Conservation (phyloP, 2,329 filamentous ascomycete species). For the Fusarium sp. region DNA sequence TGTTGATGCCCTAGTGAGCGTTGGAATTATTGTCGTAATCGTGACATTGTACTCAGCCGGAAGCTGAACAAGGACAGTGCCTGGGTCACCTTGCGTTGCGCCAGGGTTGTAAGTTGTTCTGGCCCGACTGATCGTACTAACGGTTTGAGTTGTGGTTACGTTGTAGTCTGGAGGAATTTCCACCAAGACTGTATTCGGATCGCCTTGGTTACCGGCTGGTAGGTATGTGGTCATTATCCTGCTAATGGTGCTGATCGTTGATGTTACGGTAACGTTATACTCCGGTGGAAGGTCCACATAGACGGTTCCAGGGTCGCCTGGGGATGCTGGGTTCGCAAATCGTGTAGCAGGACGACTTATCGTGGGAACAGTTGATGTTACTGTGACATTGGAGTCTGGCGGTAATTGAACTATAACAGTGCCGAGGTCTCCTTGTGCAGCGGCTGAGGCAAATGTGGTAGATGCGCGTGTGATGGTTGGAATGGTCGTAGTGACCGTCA, state of each 20-base stretch:
- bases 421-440: too few relatives aligned
- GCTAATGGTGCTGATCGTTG: not conserved
- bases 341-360: conserved; percentile 5
- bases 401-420: too few relatives aligned
- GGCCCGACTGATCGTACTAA: not conserved
- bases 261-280: conserved; percentile 9
- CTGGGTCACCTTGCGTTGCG: conserved; percentile 7
- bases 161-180: conserved; percentile 14
- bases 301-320: conserved; percentile 13
- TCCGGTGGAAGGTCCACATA: conserved; percentile 2
- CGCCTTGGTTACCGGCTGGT: conserved; percentile 8
- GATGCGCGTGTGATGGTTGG: not conserved
- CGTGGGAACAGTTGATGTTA: not conserved
- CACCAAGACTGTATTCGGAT: conserved; percentile 18
- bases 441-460: not conserved
- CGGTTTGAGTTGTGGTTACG: conserved; percentile 13
- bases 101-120: not conserved
- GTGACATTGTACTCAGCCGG: conserved; percentile 24
- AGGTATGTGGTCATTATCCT: conserved; percentile 7
- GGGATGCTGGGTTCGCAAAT: not conserved
- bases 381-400: too few relatives aligned
- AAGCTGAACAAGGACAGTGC: conserved; percentile 15
- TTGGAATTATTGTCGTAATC: not conserved
- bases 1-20: not conserved
- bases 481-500: not conserved